phyloP scores from a whole-genome alignment of 768 basidiomycete species.

The Phlegmacium glaucopus region DNA sequence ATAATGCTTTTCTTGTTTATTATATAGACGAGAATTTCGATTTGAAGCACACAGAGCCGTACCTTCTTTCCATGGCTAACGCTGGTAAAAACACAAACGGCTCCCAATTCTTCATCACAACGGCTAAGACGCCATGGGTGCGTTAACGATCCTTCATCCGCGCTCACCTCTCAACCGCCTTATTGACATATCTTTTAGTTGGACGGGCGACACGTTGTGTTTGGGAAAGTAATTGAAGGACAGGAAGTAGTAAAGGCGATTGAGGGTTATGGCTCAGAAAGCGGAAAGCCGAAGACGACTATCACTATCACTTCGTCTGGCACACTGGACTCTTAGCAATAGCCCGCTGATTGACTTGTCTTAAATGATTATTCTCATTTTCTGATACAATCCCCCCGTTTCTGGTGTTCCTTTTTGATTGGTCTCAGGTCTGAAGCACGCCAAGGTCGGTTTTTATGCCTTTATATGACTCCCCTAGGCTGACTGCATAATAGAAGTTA shows the following conservation, averaged over 20 bases:
- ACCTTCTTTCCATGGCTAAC: constrained; percentile 79
- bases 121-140: constrained; percentile 64
- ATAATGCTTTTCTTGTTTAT: background rate
- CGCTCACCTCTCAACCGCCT: background rate
- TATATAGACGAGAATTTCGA: constrained; percentile 80
- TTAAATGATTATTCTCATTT: too few species aligned
- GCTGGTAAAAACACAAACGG: constrained; percentile 81
- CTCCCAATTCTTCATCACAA: constrained; percentile 84
- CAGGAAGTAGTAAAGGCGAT: constrained; percentile 62
- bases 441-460: too few species aligned
- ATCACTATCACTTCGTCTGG: constrained; percentile 67
- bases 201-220: constrained; percentile 67
- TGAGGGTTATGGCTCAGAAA: constrained; percentile 40
- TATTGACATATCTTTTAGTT: constrained; percentile 30
- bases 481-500: too few species aligned
- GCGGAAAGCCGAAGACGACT: constrained; percentile 35
- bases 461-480: too few species aligned
- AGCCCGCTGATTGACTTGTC: background rate
- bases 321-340: constrained; percentile 24
- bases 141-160: constrained; percentile 9
- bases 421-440: too few species aligned
- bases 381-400: too few species aligned
- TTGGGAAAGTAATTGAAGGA: constrained; percentile 66
- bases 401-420: too few species aligned
- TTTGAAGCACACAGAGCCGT: constrained; percentile 63